Base-by-base conservation (phyloP, 257 asterid genomes). In the Plantago major region DNA sequence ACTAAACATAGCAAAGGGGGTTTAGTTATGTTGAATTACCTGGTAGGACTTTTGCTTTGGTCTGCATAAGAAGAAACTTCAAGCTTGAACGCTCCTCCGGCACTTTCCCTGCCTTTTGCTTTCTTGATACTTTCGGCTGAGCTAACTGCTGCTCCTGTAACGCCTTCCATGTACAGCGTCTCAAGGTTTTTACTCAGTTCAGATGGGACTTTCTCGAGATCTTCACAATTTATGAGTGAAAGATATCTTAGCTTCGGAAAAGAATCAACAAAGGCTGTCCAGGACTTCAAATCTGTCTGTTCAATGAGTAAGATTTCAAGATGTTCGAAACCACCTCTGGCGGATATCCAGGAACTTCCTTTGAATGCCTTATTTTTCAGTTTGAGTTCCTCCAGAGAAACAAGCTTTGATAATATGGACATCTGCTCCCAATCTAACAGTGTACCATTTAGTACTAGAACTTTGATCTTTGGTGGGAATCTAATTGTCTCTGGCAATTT, bases 281-380 rank as follows among this genome's bases (percentile, higher is more conserved):
- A 82, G 14, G 9, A 3, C 7, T 5, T 69, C 10, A 82, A 46
- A 46, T 74, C 61, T 13, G 75, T 14, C 2, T 10, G 30, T n/a
- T 28, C 69, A 30, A 82, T 74, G 45, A 40, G 65, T 69, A 79
- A 51, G 67, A 65, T 54, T 13, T 50, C 66, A 26, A 82, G 89
- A 11, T 9, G 0, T 7, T 1, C 7, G 47, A 78, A 74, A 37
- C 12, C 70, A 4, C 4, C 58, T 1, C 65, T 49, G 5, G 9
- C 40, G 4, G 65, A 45, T 1, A 57, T 16, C 83, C 85, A 82
- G 1, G 1, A 0, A 0, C 10, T 9, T 37, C 85, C 89, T 4
- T 9, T 7, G n/a, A 79, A 79, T 37, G 86, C 80, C 49, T 67
- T 68, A 37, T 77, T 66, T 67, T 79, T 80, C 72, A 82, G 22